phyloP scores from a whole-genome alignment of 192 early-diverging fungal species.

The Geranomyces variabilis region DNA sequence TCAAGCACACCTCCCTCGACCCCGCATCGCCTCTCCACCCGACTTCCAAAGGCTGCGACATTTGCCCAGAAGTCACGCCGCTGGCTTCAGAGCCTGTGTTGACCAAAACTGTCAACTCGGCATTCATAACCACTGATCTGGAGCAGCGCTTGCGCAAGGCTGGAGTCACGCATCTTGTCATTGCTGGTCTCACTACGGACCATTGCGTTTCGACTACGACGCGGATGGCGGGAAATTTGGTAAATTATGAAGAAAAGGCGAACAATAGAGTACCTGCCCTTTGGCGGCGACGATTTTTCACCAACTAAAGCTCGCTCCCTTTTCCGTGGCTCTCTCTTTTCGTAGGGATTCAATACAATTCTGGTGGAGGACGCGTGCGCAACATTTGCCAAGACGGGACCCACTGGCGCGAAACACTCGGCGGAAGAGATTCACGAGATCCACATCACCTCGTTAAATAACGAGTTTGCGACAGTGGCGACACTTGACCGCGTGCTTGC shows the following conservation, averaged over 20 bases:
- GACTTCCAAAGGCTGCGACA: neutral
- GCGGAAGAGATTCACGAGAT: conserved; percentile 19
- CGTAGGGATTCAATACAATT: conserved; percentile 23
- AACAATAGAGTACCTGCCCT: neutral
- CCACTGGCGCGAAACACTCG: conserved; percentile 2
- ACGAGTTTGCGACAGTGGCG: conserved; percentile 20
- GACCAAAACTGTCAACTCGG: conserved; percentile 32
- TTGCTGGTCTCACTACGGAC: conserved; percentile 28
- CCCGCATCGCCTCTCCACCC: conserved; percentile 12
- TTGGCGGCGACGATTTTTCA: neutral
- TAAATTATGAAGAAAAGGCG: neutral
- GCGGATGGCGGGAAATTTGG: conserved; percentile 29
- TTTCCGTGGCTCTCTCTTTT: neutral
- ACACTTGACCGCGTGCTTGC: neutral
- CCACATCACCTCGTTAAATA: conserved; percentile 1
- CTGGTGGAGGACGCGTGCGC: conserved; percentile 29
- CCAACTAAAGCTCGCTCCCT: neutral
- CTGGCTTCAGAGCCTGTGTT: conserved; percentile 8
- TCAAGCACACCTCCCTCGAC: conserved; percentile 23
- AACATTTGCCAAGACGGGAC: conserved; percentile 24
- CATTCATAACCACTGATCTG: conserved; percentile 31
- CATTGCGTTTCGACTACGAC: conserved; percentile 33
- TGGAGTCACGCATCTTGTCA: conserved; percentile 11
- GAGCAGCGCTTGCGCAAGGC: neutral
- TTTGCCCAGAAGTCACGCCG: conserved; percentile 3